phyloP scores from a whole-genome alignment of 768 basidiomycete genomes.

The Russula vinacea region DNA sequence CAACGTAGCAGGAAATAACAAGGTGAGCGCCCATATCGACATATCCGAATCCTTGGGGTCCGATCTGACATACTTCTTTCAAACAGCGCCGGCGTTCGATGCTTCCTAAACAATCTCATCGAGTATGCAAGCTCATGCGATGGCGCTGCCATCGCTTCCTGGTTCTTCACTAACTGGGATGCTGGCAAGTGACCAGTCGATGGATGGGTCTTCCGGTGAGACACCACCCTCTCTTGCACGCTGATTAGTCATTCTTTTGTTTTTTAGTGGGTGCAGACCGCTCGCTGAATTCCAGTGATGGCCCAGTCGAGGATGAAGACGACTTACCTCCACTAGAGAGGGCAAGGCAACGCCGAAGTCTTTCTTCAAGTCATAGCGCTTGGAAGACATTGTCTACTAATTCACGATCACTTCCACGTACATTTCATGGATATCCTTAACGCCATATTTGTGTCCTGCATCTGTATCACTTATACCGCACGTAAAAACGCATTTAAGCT shows the following conservation, averaged over 20 bases:
- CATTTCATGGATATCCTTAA: conserved; percentile 8
- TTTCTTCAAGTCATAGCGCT: conserved; percentile 32
- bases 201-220: conserved; percentile 27
- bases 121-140: conserved; percentile 8
- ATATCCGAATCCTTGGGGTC: neutral
- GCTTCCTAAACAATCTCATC: conserved; percentile 55
- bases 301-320: conserved; percentile 45
- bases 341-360: conserved; percentile 51
- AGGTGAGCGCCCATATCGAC: conserved; percentile 43
- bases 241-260: neutral
- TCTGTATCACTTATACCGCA: conserved; percentile 16
- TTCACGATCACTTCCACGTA: conserved; percentile 12
- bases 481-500: neutral
- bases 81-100: conserved; percentile 68
- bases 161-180: conserved; percentile 14
- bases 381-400: neutral
- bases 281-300: conserved; percentile 21
- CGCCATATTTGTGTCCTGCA: conserved; percentile 8
- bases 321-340: conserved; percentile 67
- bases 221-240: neutral
- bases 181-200: conserved; percentile 25
- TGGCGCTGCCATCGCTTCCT: conserved; percentile 8
- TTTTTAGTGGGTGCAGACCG: conserved; percentile 18
- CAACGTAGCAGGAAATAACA: conserved; percentile 58
- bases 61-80: conserved; percentile 8